Conservation (phyloP, 371 early-diverging fungal genomes). For the Rhizopus sp. region DNA sequence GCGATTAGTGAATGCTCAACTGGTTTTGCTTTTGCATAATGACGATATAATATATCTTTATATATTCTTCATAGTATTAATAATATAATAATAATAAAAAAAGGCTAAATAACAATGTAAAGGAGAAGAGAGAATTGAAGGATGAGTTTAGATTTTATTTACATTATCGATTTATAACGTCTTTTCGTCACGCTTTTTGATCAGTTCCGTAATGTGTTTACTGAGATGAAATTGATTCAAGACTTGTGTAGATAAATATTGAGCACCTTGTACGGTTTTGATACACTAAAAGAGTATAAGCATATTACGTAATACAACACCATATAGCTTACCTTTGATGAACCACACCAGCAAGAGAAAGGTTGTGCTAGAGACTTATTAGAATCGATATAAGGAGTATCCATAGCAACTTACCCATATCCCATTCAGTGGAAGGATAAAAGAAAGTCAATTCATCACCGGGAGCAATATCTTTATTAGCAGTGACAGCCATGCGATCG, state of each 20-base stretch:
- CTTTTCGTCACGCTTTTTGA: slow-evolving; percentile 38
- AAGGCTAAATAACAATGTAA: no score
- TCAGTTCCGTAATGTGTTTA: slow-evolving; percentile 58
- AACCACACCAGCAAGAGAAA: slow-evolving; percentile 83
- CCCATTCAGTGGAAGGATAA: slow-evolving; percentile 88
- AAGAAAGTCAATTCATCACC: slow-evolving; percentile 81
- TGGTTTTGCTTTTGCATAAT: slow-evolving; percentile 91
- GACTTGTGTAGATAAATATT: slow-evolving; percentile 46
- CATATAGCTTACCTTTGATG: slow-evolving; percentile 35
- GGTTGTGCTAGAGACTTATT: slow-evolving; percentile 56
- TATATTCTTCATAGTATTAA: no score
- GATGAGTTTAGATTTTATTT: no score
- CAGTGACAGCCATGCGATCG: slow-evolving; percentile 51
- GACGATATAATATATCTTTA: neutral
- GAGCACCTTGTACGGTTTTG: slow-evolving; percentile 64
- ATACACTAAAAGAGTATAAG: slow-evolving; percentile 50
- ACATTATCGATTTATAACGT: neutral
- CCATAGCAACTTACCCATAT: slow-evolving; percentile 59
- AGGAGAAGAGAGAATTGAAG: no score
- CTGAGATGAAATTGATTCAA: slow-evolving; percentile 52
- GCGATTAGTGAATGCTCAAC: slow-evolving; percentile 96
- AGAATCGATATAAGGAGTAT: neutral
- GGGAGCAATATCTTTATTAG: slow-evolving; percentile 52
- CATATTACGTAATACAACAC: neutral
- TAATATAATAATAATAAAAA: no score